Conservation (phyloP, 176 grass and related monocot species). For the Aegilops longissima region DNA sequence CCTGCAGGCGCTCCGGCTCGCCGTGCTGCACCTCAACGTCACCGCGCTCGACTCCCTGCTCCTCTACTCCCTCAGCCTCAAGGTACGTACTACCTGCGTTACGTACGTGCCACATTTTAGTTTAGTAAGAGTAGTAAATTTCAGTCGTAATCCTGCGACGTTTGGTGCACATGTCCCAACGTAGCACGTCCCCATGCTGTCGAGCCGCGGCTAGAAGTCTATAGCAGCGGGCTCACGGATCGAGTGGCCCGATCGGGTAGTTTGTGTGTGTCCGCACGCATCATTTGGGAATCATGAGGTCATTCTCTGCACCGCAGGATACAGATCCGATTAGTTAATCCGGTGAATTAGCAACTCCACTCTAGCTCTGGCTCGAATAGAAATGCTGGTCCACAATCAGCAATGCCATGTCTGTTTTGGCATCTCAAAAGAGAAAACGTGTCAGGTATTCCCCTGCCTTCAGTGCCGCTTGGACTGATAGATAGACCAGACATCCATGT, state of each 20-base stretch:
- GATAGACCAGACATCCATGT: conserved; percentile 10
- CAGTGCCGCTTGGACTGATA: conserved; percentile 15
- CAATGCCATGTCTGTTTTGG: background rate
- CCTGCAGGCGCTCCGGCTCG: conserved; percentile 59
- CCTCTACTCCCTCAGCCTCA: conserved; percentile 80
- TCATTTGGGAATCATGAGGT: conserved; percentile 40
- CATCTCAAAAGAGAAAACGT: conserved; percentile 17
- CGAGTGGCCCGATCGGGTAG: conserved; percentile 18
- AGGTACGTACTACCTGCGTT: conserved; percentile 35
- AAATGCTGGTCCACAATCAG: too few relatives aligned
- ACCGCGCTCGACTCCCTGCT: conserved; percentile 58
- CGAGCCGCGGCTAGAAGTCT: background rate
- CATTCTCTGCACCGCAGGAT: background rate
- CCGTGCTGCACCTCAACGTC: conserved; percentile 81
- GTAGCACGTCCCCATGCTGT: conserved; percentile 14
- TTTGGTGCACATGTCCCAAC: background rate
- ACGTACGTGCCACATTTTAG: background rate
- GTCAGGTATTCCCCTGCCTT: conserved; percentile 72
- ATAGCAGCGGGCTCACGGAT: conserved; percentile 8
- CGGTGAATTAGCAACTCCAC: background rate
- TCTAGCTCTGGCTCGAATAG: background rate
- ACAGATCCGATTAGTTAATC: background rate
- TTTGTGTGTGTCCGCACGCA: conserved; percentile 30
- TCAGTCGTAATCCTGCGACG: too few relatives aligned
- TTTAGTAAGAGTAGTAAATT: background rate